Base-by-base conservation (phyloP, 2,329 filamentous ascomycete genomes). In the Colletotrichum simmondsii region DNA sequence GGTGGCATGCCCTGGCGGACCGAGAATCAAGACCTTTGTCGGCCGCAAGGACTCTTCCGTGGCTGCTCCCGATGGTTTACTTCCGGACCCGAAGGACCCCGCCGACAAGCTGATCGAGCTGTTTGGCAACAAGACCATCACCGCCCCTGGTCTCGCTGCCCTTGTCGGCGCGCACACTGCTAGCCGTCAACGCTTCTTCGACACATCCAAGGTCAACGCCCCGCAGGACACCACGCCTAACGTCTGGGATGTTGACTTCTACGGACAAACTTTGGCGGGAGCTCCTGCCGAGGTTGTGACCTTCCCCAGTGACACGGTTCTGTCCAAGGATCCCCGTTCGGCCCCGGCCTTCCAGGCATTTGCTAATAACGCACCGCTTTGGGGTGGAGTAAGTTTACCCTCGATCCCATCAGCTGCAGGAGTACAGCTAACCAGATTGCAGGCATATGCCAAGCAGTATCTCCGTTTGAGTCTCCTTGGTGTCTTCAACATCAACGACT, bases 81-180 rank as follows among this genome's bases (percentile, higher is more conserved):
- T 90, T 2, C 88, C 89, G 0, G 79, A 81, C 59, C 79, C 82
- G 0, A 78, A 81, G 52, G 83, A 84, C n/a, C 74, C 78, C 8
- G 85, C 86, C 22, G 81, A 86, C 26, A 83, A 81, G 19, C 79
- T 89, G 35, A 84, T 89, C 67, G 77, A 81, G 22, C 79, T 88
- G 5, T 90, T 90, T 78, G 77, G 80, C 24, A 83, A 85, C 75
- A 90, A 91, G 79, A 89, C 87, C 3, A 88, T 91, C 74, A 80
- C 78, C 14, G 82, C 85, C 0, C 83, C 84, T 35, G 86, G 87
- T 10, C 83, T 89, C 2, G 85, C 87, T 2, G 88, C 89, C 3
- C 84, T 90, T 1, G 78, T 90, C 10, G 89, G 89, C 42, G 88
- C 89, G 0, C 89, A 90, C 76, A 86, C 86, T 1, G 83, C 85